Percentiles rank a stretch among this genome's conserved stretches.
Conservation (phyloP, 805 yeast genomes). For the Brettanomyces bruxellensis region DNA sequence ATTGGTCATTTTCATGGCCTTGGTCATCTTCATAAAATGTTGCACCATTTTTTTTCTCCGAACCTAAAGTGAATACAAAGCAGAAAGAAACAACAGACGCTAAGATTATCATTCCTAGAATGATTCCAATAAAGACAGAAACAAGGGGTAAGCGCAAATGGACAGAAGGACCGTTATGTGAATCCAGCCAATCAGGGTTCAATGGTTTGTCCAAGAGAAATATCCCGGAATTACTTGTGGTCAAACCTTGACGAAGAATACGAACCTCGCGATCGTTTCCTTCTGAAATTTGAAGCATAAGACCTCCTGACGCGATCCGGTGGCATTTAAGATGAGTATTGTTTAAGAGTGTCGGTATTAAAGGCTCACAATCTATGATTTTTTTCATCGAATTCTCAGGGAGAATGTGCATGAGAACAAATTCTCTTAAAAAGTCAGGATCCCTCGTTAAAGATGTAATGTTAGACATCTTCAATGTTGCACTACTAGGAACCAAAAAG, state of each 20-base stretch:
- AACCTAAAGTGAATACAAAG: slow-evolving; percentile 26
- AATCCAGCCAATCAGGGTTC: slow-evolving; percentile 52
- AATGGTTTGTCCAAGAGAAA: slow-evolving; percentile 61
- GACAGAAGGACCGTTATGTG: slow-evolving; percentile 23
- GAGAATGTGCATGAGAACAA: slow-evolving; percentile 62
- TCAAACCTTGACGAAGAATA: slow-evolving; percentile 53
- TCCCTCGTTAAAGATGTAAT: slow-evolving; percentile 33
- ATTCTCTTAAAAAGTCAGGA: slow-evolving; percentile 31
- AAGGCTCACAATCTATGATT: slow-evolving; percentile 39
- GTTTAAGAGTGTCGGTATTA: slow-evolving; percentile 35
- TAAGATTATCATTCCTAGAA: slow-evolving; percentile 46
- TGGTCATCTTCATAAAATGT: no score
- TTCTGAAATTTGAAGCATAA: slow-evolving; percentile 32
- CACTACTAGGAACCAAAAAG: slow-evolving; percentile 61
- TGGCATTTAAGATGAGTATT: slow-evolving; percentile 37
- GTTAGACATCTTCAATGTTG: slow-evolving; percentile 44
- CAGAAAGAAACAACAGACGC: slow-evolving; percentile 26
- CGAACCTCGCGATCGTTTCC: slow-evolving; percentile 51
- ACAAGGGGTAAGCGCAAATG: slow-evolving; percentile 58
- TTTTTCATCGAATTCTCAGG: slow-evolving; percentile 43
- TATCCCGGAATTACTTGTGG: slow-evolving; percentile 41
- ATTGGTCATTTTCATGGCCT: no score
- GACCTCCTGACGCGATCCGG: slow-evolving; percentile 28
- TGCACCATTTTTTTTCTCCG: no score
- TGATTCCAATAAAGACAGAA: slow-evolving; percentile 59